Conservation (phyloP, 2,329 filamentous ascomycete genomes). For the Fusarium incarnatum region DNA sequence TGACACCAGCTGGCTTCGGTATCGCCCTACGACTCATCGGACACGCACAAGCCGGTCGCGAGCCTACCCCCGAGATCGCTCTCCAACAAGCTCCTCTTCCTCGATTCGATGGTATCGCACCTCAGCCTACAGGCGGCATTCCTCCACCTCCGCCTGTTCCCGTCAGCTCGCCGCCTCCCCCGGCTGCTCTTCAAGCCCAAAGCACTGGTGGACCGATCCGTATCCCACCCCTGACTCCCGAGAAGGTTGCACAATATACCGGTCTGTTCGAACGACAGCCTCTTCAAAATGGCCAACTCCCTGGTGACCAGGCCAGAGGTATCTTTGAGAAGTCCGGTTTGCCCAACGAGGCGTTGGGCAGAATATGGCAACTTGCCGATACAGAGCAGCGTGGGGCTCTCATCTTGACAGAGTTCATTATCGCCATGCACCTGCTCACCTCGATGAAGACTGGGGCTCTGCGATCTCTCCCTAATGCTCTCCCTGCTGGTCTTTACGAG, state of each 20-base stretch:
- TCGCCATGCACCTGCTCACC: constrained; percentile 96
- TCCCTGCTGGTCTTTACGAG: constrained; percentile 90
- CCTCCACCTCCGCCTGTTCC: constrained; percentile 57
- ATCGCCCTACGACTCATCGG: constrained; percentile 94
- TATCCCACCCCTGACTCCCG: constrained; percentile 87
- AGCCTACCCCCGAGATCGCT: constrained; percentile 84
- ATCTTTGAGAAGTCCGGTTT: constrained; percentile 95
- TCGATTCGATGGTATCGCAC: constrained; percentile 83
- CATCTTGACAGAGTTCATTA: constrained; percentile 91
- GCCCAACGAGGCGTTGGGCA: constrained; percentile 89
- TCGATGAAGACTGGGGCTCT: constrained; percentile 89
- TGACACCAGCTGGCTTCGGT: constrained; percentile 93
- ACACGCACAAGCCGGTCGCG: constrained; percentile 89
- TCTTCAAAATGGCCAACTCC: constrained; percentile 75
- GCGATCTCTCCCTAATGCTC: constrained; percentile 79
- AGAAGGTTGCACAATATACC: constrained; percentile 90
- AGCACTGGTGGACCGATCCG: constrained; percentile 77
- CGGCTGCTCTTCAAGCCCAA: constrained; percentile 66
- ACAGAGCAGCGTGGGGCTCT: constrained; percentile 91
- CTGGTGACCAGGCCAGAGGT: constrained; percentile 87
- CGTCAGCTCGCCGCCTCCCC: constrained; percentile 58
- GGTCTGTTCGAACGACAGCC: constrained; percentile 91
- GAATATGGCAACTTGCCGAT: constrained; percentile 95
- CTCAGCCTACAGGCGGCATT: constrained; percentile 51
- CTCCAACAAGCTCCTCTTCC: constrained; percentile 89